Evolutionary conservation across 768 basidiomycete species (phyloP).

Genomic region (Myochromella boudieri): DNA sequence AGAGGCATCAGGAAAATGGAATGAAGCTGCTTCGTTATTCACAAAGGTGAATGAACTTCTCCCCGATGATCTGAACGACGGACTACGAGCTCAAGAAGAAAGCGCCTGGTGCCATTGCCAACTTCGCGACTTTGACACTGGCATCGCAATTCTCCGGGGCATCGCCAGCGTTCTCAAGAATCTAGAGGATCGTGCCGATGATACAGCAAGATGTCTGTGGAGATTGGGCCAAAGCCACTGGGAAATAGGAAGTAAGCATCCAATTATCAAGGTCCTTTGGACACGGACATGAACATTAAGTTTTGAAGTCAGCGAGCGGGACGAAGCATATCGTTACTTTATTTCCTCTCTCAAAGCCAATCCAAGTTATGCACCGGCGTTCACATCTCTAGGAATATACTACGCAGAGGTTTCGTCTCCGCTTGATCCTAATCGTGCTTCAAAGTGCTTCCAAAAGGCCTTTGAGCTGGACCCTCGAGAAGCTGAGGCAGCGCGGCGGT

Average conservation of each 20-base stretch:
- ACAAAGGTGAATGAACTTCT: slow-evolving; percentile 50
- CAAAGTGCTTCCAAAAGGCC: slow-evolving; percentile 97
- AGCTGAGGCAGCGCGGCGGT: slow-evolving; percentile 75
- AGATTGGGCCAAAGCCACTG: slow-evolving; percentile 77
- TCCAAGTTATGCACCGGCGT: slow-evolving; percentile 82
- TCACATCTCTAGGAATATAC: slow-evolving; percentile 90
- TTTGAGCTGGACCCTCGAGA: slow-evolving; percentile 95
- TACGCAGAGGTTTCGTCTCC: slow-evolving; percentile 72
- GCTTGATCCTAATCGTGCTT: slow-evolving; percentile 80
- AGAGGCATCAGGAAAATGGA: slow-evolving; percentile 64
- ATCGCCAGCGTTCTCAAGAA: slow-evolving; percentile 46
- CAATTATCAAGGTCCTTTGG: no score
- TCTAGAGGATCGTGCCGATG: slow-evolving; percentile 47
- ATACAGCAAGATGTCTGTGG: slow-evolving; percentile 82
- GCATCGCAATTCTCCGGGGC: slow-evolving; percentile 44
- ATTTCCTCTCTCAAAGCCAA: slow-evolving; percentile 77
- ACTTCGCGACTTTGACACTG: slow-evolving; percentile 43
- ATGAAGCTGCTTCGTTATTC: slow-evolving; percentile 65
- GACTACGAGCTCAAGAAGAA: slow-evolving; percentile 75
- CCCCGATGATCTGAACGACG: slow-evolving; percentile 42
- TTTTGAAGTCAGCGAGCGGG: slow-evolving; percentile 44
- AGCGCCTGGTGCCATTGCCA: slow-evolving; percentile 81
- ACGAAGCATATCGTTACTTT: slow-evolving; percentile 77
- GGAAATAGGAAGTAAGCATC: slow-evolving; percentile 65
- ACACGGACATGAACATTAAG: no score